Base-by-base conservation (phyloP, 164 flowering plant genomes). In the Echeveria elegans region DNA sequence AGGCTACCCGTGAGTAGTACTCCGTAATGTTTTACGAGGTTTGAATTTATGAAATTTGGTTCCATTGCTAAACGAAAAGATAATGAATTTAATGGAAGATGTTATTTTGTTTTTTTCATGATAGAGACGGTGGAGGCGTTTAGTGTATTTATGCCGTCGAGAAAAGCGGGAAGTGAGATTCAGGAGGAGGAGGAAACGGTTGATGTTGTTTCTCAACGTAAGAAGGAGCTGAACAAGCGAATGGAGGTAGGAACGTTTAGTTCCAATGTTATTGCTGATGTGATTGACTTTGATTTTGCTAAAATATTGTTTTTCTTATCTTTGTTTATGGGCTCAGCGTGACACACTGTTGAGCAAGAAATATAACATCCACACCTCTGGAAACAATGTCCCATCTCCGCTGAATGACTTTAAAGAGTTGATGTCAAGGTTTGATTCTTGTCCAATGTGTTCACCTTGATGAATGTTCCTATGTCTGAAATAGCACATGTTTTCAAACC, bases 301-400 rank as follows among this genome's bases (percentile, higher is more conserved):
- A 18, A 43, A 41, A 58, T 36, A 43, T n/a, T 26, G 40, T 71
- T 58, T 7, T 30, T 40, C 67, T 64, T 29, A 56, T 50, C 5
- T 61, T 41, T 28, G 58, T 63, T 65, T 21, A 36, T 69, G 71
- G 50, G 47, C 68, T 71, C 53, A 93, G 98, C 72, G 80, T 58
- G 95, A 88, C 82, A 81, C 88, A 1, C 1, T 88, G 63, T 66
- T 80, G 28, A 80, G 97, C 62, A 94, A 89, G 82, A 78, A 80
- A 78, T 77, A 88, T 71, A 82, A 82, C 43, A 84, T 90, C 73
- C 95, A 90, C 77, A 75, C 86, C 19, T 77, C 86, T 68, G 96
- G 96, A 66, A 80, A 72, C 62, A 80, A 82, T 72, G 83, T 90
- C 24, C 89, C 97, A 7, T 79, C 95, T 1, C 98, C 96, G 31